These are phyloP conservation scores for Ceratocystis papillata DNA, from an alignment of 2,329 filamentous ascomycete species.

Conservation along the genomic window DNA sequence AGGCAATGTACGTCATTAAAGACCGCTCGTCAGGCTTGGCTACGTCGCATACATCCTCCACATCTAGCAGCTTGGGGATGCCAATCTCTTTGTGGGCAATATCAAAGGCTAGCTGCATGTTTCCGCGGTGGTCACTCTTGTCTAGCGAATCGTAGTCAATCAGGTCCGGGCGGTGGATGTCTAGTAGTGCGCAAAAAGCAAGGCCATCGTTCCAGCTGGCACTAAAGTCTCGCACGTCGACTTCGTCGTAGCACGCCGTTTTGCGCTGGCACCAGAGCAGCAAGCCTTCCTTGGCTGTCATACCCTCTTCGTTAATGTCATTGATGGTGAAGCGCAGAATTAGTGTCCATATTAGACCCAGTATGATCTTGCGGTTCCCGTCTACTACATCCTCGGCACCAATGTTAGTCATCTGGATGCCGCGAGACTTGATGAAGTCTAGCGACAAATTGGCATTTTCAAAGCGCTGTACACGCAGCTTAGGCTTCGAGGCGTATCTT, in stretches of 20 bases:
- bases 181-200: slow-evolving; percentile 88
- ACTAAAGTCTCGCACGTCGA: slow-evolving; percentile 91
- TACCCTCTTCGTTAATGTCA: slow-evolving; percentile 94
- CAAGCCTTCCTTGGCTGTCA: slow-evolving; percentile 93
- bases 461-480: slow-evolving; percentile 90
- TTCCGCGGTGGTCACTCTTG: slow-evolving; percentile 85
- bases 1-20: slow-evolving; percentile 98
- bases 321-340: slow-evolving; percentile 97
- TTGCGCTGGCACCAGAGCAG: slow-evolving; percentile 96
- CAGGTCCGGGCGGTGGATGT: slow-evolving; percentile 92
- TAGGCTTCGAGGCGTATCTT: slow-evolving; percentile 91
- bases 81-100: slow-evolving; percentile 94
- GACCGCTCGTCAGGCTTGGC: slow-evolving; percentile 90
- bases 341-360: slow-evolving; percentile 94
- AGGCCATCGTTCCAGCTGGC: slow-evolving; percentile 94
- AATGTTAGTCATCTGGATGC: slow-evolving; percentile 97
- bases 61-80: slow-evolving; percentile 88
- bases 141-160: slow-evolving; percentile 95
- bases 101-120: slow-evolving; percentile 97
- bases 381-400: slow-evolving; percentile 97
- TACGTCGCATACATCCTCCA: slow-evolving; percentile 96
- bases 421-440: slow-evolving; percentile 79
- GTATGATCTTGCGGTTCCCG: slow-evolving; percentile 92
- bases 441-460: slow-evolving; percentile 96
- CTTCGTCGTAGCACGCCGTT: slow-evolving; percentile 95